Percentiles rank a stretch among this genome's conserved stretches.
phyloP scores from a whole-genome alignment of 164 flowering plant genomes.

The Annona cherimola region DNA sequence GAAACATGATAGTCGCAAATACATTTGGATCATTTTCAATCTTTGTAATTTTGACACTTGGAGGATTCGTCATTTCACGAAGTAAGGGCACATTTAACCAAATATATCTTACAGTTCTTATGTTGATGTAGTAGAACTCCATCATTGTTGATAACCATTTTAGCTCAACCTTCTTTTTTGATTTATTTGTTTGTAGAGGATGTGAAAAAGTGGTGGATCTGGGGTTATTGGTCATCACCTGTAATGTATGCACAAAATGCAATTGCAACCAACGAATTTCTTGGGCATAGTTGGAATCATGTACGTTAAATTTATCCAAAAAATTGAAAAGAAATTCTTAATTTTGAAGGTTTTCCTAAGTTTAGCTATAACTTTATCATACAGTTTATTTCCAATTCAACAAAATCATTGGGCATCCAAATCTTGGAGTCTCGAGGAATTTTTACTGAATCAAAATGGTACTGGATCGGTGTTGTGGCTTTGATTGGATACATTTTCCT shows the following conservation, averaged over 20 bases:
- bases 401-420: conserved; percentile 20
- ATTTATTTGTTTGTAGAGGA: conserved; percentile 17
- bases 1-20: conserved; percentile 17
- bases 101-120: too few species aligned
- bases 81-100: background rate
- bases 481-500: conserved; percentile 25
- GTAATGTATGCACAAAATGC: conserved; percentile 44
- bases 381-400: conserved; percentile 13
- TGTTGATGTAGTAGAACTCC: background rate
- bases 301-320: conserved; percentile 12
- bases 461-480: conserved; percentile 35
- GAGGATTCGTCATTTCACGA: conserved; percentile 17
- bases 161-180: background rate
- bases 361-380: background rate
- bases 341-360: background rate
- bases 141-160: background rate
- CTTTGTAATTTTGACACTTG: conserved; percentile 11
- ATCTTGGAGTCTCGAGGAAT: conserved; percentile 27
- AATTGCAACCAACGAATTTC: conserved; percentile 34
- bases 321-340: background rate
- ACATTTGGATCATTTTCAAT: conserved; percentile 18
- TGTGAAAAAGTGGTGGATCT: conserved; percentile 44
- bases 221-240: conserved; percentile 48
- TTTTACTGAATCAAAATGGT: conserved; percentile 33
- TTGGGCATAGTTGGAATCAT: conserved; percentile 35